Conservation (phyloP, 768 basidiomycete genomes). For the Ramaria rubella region DNA sequence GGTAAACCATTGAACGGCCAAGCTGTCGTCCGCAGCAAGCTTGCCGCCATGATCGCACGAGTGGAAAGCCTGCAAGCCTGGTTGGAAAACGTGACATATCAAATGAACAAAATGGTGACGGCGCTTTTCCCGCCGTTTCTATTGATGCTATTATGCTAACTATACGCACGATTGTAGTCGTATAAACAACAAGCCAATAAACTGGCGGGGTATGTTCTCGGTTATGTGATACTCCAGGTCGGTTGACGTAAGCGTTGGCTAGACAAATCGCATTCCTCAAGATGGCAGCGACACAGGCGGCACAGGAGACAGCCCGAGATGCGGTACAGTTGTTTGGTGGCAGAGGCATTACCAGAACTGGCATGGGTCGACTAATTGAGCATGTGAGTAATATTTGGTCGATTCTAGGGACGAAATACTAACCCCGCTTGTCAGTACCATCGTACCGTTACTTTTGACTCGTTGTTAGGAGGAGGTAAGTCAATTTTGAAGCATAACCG, state of each 20-base stretch:
- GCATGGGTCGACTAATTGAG: constrained; percentile 74
- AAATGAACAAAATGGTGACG: constrained; percentile 76
- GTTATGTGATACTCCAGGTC: neutral
- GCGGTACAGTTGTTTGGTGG: constrained; percentile 87
- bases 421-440: constrained; percentile 48
- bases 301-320: constrained; percentile 75
- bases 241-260: neutral
- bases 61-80: constrained; percentile 78
- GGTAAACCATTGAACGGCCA: constrained; percentile 81
- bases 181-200: constrained; percentile 69
- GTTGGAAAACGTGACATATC: constrained; percentile 81
- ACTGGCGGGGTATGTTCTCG: constrained; percentile 58
- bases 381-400: constrained; percentile 30
- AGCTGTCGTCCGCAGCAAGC: constrained; percentile 80
- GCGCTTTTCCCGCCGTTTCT: constrained; percentile 4
- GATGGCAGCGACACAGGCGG: constrained; percentile 66
- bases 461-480: constrained; percentile 66
- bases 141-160: constrained; percentile 22
- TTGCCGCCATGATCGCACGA: constrained; percentile 85
- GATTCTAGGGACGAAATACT: neutral
- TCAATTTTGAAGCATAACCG: neutral
- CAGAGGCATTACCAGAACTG: constrained; percentile 73
- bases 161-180: constrained; percentile 30
- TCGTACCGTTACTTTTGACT: constrained; percentile 77
- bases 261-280: constrained; percentile 72